Percentiles rank a stretch among this genome's conserved stretches.
phyloP scores from a whole-genome alignment of 139 green algal genomes.

The Auxenochlorella pyrenoidosa region DNA sequence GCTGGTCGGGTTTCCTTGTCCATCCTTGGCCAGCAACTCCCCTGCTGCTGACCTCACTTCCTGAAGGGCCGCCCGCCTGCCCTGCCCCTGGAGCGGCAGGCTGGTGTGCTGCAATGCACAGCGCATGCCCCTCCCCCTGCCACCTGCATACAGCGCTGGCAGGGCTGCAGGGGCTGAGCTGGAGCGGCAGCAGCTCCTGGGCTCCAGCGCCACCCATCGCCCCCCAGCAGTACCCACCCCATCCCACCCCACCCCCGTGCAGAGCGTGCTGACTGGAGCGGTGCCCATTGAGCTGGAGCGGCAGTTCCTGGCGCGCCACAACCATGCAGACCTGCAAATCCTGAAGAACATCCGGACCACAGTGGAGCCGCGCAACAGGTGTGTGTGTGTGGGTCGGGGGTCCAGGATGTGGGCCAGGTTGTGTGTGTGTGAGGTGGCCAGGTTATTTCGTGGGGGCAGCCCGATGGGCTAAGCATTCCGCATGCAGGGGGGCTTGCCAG shows the following conservation, averaged over 20 bases:
- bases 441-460: too few species aligned
- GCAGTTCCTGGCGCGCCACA: slow-evolving; percentile 95
- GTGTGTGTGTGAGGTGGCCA: neutral
- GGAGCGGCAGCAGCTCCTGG: too few species aligned
- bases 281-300: slow-evolving; percentile 90
- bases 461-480: too few species aligned
- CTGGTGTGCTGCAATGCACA: too few species aligned
- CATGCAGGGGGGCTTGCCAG: too few species aligned
- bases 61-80: too few species aligned
- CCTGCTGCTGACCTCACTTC: neutral
- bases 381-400: neutral
- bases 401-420: neutral
- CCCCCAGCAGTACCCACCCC: slow-evolving; percentile 82
- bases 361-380: slow-evolving; percentile 75
- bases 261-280: slow-evolving; percentile 86
- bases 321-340: slow-evolving; percentile 84
- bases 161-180: slow-evolving; percentile 75
- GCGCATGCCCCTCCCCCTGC: too few species aligned
- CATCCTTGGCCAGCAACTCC: too few species aligned
- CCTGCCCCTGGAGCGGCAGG: too few species aligned
- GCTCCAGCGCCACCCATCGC: too few species aligned
- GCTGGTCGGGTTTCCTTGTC: neutral
- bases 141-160: too few species aligned
- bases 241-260: slow-evolving; percentile 44
- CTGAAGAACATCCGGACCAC: slow-evolving; percentile 91